These are phyloP conservation scores for Dalbergia oliveri DNA, from an alignment of 306 rosid genomes.

Conservation along the genomic window DNA sequence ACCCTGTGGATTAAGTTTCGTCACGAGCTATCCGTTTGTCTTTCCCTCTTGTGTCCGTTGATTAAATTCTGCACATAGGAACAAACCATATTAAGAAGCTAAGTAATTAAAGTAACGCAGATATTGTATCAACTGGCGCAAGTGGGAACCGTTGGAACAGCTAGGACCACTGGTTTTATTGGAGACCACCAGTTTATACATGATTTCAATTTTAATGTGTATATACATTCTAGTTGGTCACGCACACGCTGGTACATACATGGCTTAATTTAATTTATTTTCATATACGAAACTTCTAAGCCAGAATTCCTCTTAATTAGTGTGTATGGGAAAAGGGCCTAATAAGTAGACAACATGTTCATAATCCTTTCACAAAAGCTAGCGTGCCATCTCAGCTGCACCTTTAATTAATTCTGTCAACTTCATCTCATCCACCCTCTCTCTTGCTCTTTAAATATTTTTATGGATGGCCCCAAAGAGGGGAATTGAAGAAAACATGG, in stretches of 20 bases:
- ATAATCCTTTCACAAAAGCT: neutral
- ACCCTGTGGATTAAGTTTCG: neutral
- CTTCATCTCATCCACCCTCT: neutral
- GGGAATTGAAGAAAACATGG: constrained; percentile 1
- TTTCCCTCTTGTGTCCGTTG: neutral
- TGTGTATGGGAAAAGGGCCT: neutral
- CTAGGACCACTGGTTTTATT: neutral
- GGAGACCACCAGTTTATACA: neutral
- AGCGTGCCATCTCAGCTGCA: neutral
- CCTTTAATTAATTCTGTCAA: neutral
- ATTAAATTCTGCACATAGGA: neutral
- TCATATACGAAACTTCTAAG: neutral
- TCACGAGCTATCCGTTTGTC: constrained; percentile 15
- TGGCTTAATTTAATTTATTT: neutral
- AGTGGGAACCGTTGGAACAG: neutral
- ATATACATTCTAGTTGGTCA: too few species aligned
- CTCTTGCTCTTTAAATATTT: neutral
- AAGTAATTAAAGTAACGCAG: neutral
- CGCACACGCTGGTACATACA: neutral
- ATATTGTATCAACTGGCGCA: neutral
- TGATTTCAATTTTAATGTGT: neutral
- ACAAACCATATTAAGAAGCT: too few species aligned
- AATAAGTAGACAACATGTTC: too few species aligned
- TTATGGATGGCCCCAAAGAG: neutral
- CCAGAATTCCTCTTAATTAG: neutral